Conservation (phyloP, 768 basidiomycete genomes). For the Galerina marginata region DNA sequence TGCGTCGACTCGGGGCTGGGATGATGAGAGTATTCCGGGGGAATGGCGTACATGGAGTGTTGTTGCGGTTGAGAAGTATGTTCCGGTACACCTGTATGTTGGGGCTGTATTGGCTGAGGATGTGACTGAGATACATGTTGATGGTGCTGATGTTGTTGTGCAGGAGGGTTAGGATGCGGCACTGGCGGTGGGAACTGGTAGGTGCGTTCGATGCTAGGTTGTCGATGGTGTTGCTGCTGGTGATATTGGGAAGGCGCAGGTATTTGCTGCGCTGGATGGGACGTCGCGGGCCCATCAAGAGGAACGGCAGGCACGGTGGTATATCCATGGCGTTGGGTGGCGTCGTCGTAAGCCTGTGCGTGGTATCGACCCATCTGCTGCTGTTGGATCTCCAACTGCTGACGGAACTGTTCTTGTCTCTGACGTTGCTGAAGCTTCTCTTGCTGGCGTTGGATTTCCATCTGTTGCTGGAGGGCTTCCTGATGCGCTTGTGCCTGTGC, state of each 20-base stretch:
- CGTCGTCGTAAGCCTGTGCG: slow-evolving; percentile 15
- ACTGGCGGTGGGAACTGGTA: slow-evolving; percentile 6
- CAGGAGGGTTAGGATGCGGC: not conserved
- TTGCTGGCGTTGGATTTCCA: slow-evolving; percentile 18
- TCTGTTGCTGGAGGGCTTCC: slow-evolving; percentile 19
- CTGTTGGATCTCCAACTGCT: slow-evolving; percentile 25
- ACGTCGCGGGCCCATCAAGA: not conserved
- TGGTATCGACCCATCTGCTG: slow-evolving; percentile 25
- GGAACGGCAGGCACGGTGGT: not conserved
- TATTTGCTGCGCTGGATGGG: not conserved
- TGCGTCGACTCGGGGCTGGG: slow-evolving; percentile 22
- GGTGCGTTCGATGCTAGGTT: not conserved
- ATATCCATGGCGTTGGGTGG: slow-evolving; percentile 20
- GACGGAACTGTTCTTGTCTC: slow-evolving; percentile 25
- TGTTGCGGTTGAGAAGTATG: slow-evolving; percentile 27
- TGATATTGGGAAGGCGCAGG: slow-evolving; percentile 2
- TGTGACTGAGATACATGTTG: slow-evolving; percentile 18
- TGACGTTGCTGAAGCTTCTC: slow-evolving; percentile 25
- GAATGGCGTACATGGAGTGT: slow-evolving; percentile 37
- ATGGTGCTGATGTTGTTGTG: slow-evolving; percentile 1
- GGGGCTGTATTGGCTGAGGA: slow-evolving; percentile 14
- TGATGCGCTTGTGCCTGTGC: slow-evolving; percentile 20
- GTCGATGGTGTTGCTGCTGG: slow-evolving; percentile 9
- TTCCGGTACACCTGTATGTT: slow-evolving; percentile 3
- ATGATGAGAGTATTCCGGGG: slow-evolving; percentile 28